Evolutionary conservation across 2,329 filamentous ascomycete genomes (phyloP), one percentile per base, ranked within the genome.

Genomic region (Pseudopithomyces maydicus): DNA sequence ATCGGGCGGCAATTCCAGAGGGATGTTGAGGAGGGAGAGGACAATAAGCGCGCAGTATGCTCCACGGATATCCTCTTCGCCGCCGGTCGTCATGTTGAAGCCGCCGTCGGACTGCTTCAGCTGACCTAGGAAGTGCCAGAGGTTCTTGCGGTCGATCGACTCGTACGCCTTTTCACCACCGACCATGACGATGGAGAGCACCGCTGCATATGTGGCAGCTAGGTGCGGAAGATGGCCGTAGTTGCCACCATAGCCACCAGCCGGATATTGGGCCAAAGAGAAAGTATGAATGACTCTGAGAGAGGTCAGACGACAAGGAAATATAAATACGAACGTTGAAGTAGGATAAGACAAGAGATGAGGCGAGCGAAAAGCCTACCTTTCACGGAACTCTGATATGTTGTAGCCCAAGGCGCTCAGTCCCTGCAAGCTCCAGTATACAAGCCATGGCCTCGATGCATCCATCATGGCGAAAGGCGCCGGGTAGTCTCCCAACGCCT

Each of bases 171-270:
- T 88, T 56, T 88, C 79, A 8, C 90, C 91, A 50, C 91, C 92
- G 41, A 94, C 90, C 60, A 92, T 85, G 22, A 89, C 86, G 50
- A 99, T 81, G 44, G 90, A 87, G 56, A 99, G 84, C 19, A 96
- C 79, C 39, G 89, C 85, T 46, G 93, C 92, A 81, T 98, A 99
- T 0, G 90, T 92, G 45, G 91, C 89, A 55, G 95, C 95, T 65
- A 95, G 84, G 77, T 99, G 95, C 52, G 91, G 92, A 64, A 86
- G 83, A 73, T 98, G 95, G 26, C 94, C 92, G 74, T 92, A 90
- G n/a, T 95, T 93, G 61, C 94, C 95, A 51, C 92, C 95, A 74
- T 97, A 97, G 2, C 95, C 95, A 49, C 95, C 95, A 15, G 82
- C 82, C 20, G 81, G 75, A 75, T 97, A 96, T 78, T 98, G 95